phyloP scores from a whole-genome alignment of 352 stramenopile species.

The Phytophthora brassicae region DNA sequence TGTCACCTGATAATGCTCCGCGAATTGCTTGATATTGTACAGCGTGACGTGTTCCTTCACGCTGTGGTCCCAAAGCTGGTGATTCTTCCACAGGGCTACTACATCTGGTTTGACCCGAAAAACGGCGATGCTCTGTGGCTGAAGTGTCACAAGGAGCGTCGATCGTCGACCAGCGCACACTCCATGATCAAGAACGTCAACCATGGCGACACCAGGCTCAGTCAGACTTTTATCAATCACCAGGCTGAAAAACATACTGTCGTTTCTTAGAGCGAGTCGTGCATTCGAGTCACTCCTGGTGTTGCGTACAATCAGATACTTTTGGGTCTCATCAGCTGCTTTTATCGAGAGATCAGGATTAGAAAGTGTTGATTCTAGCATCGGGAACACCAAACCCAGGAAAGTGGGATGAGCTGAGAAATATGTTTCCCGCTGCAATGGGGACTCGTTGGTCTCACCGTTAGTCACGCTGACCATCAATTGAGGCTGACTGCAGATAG shows the following conservation, averaged over 20 bases:
- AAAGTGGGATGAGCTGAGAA: slow-evolving; percentile 71
- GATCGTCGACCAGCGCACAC: slow-evolving; percentile 65
- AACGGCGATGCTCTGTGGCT: slow-evolving; percentile 52
- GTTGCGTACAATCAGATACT: slow-evolving; percentile 81
- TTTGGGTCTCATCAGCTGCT: slow-evolving; percentile 44
- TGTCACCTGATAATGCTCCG: slow-evolving; percentile 86
- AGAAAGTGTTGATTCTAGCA: slow-evolving; percentile 66
- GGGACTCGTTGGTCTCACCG: slow-evolving; percentile 39
- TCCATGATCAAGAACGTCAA: slow-evolving; percentile 69
- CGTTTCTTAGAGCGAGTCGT: slow-evolving; percentile 75
- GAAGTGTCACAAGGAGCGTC: slow-evolving; percentile 71
- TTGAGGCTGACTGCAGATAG: slow-evolving; percentile 79
- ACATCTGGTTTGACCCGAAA: slow-evolving; percentile 77
- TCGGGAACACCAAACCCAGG: slow-evolving; percentile 77
- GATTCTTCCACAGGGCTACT: slow-evolving; percentile 68
- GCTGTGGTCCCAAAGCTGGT: slow-evolving; percentile 85
- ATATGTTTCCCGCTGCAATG: slow-evolving; percentile 29
- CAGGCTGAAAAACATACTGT: slow-evolving; percentile 86
- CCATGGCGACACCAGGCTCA: slow-evolving; percentile 38
- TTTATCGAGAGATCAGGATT: slow-evolving; percentile 34
- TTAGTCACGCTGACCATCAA: slow-evolving; percentile 69
- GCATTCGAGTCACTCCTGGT: slow-evolving; percentile 63
- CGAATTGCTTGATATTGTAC: slow-evolving; percentile 91
- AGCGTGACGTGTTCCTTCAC: slow-evolving; percentile 88
- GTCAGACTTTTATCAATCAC: slow-evolving; percentile 53